A percentile compares a stretch with the other conserved stretches of the same genome.
Evolutionary conservation across 1,139 yeast species (phyloP).

Genomic region (Lizanozyma gosingica): DNA sequence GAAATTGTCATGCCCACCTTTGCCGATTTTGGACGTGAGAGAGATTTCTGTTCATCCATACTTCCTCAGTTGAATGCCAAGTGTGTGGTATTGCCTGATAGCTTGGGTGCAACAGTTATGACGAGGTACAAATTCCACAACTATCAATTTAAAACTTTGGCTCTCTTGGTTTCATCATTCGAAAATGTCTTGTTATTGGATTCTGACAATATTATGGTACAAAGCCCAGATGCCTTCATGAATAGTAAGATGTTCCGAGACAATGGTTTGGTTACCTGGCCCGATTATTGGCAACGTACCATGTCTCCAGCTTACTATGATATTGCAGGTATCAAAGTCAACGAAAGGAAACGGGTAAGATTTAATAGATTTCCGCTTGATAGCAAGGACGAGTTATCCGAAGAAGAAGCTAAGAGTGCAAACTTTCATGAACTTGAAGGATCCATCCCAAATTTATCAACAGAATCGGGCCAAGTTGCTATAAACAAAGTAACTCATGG

Average conservation of each 20-base stretch:
- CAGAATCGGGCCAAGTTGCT: constrained; percentile 55
- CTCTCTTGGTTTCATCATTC: constrained; percentile 31
- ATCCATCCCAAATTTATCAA: constrained; percentile 50
- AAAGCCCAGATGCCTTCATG: constrained; percentile 22
- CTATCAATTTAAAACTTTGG: constrained; percentile 36
- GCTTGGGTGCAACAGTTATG: constrained; percentile 27
- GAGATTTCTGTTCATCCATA: constrained; percentile 42
- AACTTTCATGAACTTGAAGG: constrained; percentile 44
- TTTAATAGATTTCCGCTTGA: constrained; percentile 14
- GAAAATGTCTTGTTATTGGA: constrained; percentile 34
- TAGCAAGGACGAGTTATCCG: background rate
- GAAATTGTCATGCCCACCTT: constrained; percentile 29
- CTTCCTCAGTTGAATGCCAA: constrained; percentile 45
- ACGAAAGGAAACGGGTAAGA: constrained; percentile 18
- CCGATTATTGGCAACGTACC: constrained; percentile 40
- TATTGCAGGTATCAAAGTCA: constrained; percentile 26
- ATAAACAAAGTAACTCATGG: constrained; percentile 47
- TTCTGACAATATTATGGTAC: constrained; percentile 31
- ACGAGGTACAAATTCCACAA: constrained; percentile 17
- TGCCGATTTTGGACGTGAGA: constrained; percentile 36
- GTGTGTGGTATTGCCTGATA: constrained; percentile 42
- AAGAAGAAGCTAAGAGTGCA: background rate
- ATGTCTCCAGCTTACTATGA: constrained; percentile 33
- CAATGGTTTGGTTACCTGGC: constrained; percentile 37
- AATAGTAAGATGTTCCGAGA: background rate